phyloP scores from a whole-genome alignment of 495 filamentous ascomycete species.

The Aspergillus cristatus region DNA sequence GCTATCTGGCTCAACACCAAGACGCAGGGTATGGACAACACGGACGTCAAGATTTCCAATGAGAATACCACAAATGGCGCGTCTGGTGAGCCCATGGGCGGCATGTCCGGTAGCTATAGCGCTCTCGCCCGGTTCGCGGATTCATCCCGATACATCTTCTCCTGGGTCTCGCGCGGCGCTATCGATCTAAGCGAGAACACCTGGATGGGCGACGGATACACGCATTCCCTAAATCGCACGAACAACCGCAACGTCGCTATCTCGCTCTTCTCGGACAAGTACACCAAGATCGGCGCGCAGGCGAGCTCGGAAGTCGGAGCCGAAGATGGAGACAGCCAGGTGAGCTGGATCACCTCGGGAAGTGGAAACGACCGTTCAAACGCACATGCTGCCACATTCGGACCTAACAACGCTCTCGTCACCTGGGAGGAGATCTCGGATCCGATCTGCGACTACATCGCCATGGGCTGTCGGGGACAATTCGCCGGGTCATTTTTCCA shows the following conservation, averaged over 20 bases:
- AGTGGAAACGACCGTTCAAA: slow-evolving; percentile 42
- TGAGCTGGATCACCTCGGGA: slow-evolving; percentile 40
- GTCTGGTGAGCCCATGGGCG: slow-evolving; percentile 45
- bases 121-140: slow-evolving; percentile 36
- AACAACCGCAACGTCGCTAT: slow-evolving; percentile 44
- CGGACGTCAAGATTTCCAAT: slow-evolving; percentile 45
- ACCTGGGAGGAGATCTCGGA: slow-evolving; percentile 45
- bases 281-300: slow-evolving; percentile 36
- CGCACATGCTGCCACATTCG: slow-evolving; percentile 42
- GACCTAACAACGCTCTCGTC: slow-evolving; percentile 33
- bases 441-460: slow-evolving; percentile 39
- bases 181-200: slow-evolving; percentile 35
- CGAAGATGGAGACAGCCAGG: slow-evolving; percentile 39
- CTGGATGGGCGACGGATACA: slow-evolving; percentile 45
- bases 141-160: slow-evolving; percentile 38
- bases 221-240: slow-evolving; percentile 34
- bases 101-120: slow-evolving; percentile 47
- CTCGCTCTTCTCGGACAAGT: slow-evolving; percentile 37
- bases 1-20: slow-evolving; percentile 50
- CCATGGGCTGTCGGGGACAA: slow-evolving; percentile 40
- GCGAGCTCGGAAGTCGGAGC: slow-evolving; percentile 40
- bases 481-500: slow-evolving; percentile 45
- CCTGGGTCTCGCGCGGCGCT: slow-evolving; percentile 46
- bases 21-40: slow-evolving; percentile 36
- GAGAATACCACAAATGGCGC: slow-evolving; percentile 47